Evolutionary conservation across 192 early-diverging fungal species (phyloP).

Genomic region (Gigaspora rosea): DNA sequence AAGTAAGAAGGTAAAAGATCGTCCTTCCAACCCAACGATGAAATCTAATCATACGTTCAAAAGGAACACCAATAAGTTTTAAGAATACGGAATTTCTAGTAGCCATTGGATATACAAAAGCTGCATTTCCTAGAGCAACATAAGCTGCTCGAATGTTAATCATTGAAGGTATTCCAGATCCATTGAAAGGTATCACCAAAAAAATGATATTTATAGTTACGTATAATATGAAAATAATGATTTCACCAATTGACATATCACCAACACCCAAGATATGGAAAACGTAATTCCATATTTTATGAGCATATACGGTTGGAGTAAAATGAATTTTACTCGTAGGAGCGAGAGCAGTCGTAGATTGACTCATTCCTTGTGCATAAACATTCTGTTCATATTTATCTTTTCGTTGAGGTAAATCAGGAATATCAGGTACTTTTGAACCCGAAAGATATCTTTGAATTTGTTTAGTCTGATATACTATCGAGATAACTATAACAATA

Average conservation of each 20-base stretch:
- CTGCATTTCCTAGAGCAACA: slow-evolving; percentile 36
- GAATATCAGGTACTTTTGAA: background rate
- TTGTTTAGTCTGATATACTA: slow-evolving; percentile 3
- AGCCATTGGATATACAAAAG: slow-evolving; percentile 43
- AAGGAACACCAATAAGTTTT: slow-evolving; percentile 41
- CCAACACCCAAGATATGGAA: background rate
- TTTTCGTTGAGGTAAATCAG: background rate
- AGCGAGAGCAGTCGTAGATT: background rate
- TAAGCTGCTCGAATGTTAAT: background rate
- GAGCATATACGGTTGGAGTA: background rate
- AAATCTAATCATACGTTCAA: slow-evolving; percentile 44
- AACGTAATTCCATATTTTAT: slow-evolving; percentile 19
- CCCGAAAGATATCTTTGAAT: background rate
- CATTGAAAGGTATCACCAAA: background rate
- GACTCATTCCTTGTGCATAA: background rate
- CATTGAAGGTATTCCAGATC: too few species aligned
- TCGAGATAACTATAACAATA: background rate
- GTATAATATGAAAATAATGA: background rate
- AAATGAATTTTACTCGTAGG: background rate
- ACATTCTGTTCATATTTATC: background rate
- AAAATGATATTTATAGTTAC: slow-evolving; percentile 1
- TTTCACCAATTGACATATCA: slow-evolving; percentile 3
- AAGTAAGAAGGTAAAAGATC: slow-evolving; percentile 26
- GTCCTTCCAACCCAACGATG: slow-evolving; percentile 48
- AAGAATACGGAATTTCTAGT: slow-evolving; percentile 43